A percentile compares a stretch with the other conserved stretches of the same genome.
These are phyloP conservation scores for Capsella rubella DNA, from an alignment of 441 rosid species.

Conservation along the genomic window DNA sequence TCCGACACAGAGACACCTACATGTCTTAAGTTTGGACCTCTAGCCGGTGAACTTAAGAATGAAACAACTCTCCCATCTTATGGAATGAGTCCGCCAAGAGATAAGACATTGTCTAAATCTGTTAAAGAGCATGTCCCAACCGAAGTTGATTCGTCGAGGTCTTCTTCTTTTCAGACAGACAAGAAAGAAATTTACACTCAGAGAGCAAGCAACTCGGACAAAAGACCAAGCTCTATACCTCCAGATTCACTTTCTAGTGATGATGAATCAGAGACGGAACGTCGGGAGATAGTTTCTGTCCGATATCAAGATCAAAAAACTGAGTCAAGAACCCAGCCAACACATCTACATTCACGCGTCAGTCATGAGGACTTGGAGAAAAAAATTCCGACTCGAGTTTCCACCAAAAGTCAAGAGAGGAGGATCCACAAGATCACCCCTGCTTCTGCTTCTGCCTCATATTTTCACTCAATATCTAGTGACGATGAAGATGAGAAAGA, in stretches of 20 bases:
- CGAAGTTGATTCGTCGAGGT: conserved; percentile 37
- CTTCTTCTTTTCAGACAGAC: conserved; percentile 37
- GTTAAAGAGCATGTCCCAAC: conserved; percentile 41
- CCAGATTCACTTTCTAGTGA: conserved; percentile 47
- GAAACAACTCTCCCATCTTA: conserved; percentile 65
- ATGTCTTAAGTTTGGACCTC: conserved; percentile 55
- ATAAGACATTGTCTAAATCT: conserved; percentile 44
- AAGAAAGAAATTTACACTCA: conserved; percentile 45
- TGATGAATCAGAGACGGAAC: conserved; percentile 50
- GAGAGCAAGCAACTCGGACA: conserved; percentile 42
- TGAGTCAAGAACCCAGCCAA: conserved; percentile 40
- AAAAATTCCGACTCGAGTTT: conserved; percentile 15
- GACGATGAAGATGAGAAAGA: conserved; percentile 54
- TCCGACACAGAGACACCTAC: conserved; percentile 47
- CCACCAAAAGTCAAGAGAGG: conserved; percentile 42
- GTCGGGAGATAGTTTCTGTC: conserved; percentile 30
- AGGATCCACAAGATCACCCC: conserved; percentile 31
- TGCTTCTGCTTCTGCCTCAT: conserved; percentile 30
- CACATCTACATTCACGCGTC: conserved; percentile 48
- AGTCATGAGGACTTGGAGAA: conserved; percentile 46
- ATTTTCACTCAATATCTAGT: conserved; percentile 32
- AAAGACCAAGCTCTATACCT: conserved; percentile 46
- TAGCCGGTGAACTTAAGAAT: conserved; percentile 66
- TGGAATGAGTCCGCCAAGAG: conserved; percentile 38
- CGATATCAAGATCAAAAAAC: conserved; percentile 44